Evolutionary conservation across 495 filamentous ascomycete genomes (phyloP), one percentile per base, ranked within the genome.

Genomic region (Lentithecium fluviatile): DNA sequence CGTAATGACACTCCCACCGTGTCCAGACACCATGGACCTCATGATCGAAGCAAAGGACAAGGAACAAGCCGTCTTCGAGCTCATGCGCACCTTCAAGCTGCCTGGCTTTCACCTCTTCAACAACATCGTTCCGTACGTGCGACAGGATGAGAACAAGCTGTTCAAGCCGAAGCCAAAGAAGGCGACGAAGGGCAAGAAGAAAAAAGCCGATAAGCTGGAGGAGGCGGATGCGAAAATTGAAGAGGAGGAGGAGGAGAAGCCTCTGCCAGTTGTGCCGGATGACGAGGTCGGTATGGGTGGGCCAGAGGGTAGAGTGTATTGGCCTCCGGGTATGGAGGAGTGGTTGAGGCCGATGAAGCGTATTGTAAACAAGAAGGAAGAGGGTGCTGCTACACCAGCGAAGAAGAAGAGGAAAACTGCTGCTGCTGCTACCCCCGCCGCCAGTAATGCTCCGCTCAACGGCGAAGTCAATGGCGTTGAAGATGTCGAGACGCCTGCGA

Each of bases 11-110:
- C 73, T 98, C 15, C 93, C 93, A 12, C 93, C 93, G 0, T 96
- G 91, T 65, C 76, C 84, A 1, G 76, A 82, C 5, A 83, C 84
- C 6, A 93, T 95, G 87, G 94, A 96, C 70, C 78, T 97, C 12
- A 98, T 97, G 94, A 96, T 97, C 58, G 94, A 98, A 76, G 94
- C 94, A 17, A 98, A 97, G 68, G 92, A 96, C 68, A 98, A 97
- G 73, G 94, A 98, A 73, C 94, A 97, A 72, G 91, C 94, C 0
- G 91, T 96, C 0, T 96, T 97, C 68, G 91, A 96, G 62, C 79
- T 97, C 13, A 96, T 96, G 89, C 78, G 86, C 29, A 94, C 77
- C 1, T 96, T 88, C 72, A 90, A 86, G 57, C 79, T 97, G 0
- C 88, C 91, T 0, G 89, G 88, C 2, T 85, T 85, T 70, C 81